Evolutionary conservation across 208 protist species (phyloP), one percentile per base, ranked within the genome.

Genomic region (Acanthamoeba healyi): DNA sequence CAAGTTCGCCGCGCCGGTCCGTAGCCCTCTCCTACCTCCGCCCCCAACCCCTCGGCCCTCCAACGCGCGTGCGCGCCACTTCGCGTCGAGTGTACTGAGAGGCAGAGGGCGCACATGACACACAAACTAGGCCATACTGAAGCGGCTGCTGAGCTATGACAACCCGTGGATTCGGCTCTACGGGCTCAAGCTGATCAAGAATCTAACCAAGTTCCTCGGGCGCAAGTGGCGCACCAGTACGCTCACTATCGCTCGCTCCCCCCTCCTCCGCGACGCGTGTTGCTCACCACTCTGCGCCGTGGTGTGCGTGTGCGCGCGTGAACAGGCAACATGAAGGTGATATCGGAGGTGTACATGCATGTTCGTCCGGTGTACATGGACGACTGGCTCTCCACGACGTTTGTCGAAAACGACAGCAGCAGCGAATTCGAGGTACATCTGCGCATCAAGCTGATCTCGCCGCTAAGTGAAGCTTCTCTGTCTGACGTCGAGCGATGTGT

Each of bases 321-420:
- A 29, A n/a, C 61, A 93, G 88, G 63, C 46, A 93, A 93, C 49
- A 93, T 93, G 88, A 93, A 93, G 63, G 36, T 93, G 15, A 93
- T 93, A 32, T 81, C 88, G n/a, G 88, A 93, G 49, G 36, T 93
- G 10, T 93, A 93, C 88, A 74, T 93, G 88, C 56, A 81, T 29
- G 58, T 93, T 9, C 88, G 46, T 7, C 67, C 63, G n/a, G n/a
- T 81, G 12, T 81, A 81, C 65, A 93, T 93, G 88, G 88, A 93
- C 67, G 88, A 93, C 65, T 93, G 88, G 88, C 67, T 93, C n/a
- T 61, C 58, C 0, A 93, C 88, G 4, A 17, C 17, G 22, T 93
- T 93, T 81, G 88, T 82, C 12, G 88, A 93, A 24, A 51, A 93
- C 32, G 88, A 93, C 26, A 44, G 81, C 42, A 82, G 42, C 40